These are phyloP conservation scores for Hirschfeldia incana DNA, from an alignment of 345 rosid genomes.

Conservation along the genomic window DNA sequence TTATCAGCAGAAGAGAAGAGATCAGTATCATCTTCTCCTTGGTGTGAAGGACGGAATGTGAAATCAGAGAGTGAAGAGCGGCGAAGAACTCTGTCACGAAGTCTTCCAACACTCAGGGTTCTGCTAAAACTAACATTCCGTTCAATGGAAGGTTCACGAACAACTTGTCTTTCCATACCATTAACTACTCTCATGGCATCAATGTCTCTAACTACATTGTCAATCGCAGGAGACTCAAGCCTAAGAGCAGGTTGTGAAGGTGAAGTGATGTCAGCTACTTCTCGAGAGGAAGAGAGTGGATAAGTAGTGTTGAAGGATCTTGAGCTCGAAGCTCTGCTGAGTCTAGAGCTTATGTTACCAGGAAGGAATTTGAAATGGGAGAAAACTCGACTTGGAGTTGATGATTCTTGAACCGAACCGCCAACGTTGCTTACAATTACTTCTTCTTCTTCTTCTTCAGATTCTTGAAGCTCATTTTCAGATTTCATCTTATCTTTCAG, in stretches of 20 bases:
- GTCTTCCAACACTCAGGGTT: slow-evolving; percentile 95
- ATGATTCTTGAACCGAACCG: slow-evolving; percentile 54
- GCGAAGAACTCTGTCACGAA: slow-evolving; percentile 93
- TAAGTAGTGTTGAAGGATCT: slow-evolving; percentile 71
- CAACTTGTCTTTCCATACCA: slow-evolving; percentile 55
- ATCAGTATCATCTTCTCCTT: slow-evolving; percentile 49
- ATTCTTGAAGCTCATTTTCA: slow-evolving; percentile 39
- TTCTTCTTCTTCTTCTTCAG: slow-evolving; percentile 35
- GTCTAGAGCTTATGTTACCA: slow-evolving; percentile 74
- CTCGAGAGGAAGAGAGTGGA: slow-evolving; percentile 46
- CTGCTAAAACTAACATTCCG: slow-evolving; percentile 86
- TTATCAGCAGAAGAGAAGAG: slow-evolving; percentile 47
- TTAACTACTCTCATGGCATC: slow-evolving; percentile 16
- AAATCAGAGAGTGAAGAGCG: slow-evolving; percentile 67
- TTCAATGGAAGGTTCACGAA: slow-evolving; percentile 62
- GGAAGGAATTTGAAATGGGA: slow-evolving; percentile 90
- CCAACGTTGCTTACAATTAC: slow-evolving; percentile 43
- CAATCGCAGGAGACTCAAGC: slow-evolving; percentile 38
- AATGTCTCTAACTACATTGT: not conserved
- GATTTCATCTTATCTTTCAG: slow-evolving; percentile 44
- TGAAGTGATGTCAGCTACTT: slow-evolving; percentile 35
- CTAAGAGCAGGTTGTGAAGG: slow-evolving; percentile 41
- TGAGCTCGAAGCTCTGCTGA: slow-evolving; percentile 73
- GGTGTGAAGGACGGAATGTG: slow-evolving; percentile 55
- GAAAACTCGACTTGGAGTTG: slow-evolving; percentile 57